Evolutionary conservation across 768 basidiomycete species (phyloP), one percentile per base, ranked within the genome.

Genomic region (Psilocybe azurescens): DNA sequence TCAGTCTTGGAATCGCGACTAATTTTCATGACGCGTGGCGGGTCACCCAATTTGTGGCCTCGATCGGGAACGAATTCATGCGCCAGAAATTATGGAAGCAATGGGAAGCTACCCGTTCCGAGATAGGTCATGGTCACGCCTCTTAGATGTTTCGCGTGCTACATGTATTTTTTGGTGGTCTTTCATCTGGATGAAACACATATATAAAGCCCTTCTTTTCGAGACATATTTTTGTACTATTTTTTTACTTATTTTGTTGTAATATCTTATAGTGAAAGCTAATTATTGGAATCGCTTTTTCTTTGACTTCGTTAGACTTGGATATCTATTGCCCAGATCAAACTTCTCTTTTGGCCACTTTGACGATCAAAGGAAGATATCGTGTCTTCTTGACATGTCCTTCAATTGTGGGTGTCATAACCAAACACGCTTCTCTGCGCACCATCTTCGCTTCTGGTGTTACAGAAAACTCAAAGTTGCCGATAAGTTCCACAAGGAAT

Each of bases 1-100:
- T 92, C 61, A 93, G 91, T 65, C 81, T 95, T 8, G 93, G 93
- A 5, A 82, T 94, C 29, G 91, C 87, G 49, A 93, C 86, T 62
- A 86, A 88, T 69, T 93, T 92, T 81, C 81, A 85, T 48, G 93
- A 95, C 70, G 86, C 87, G 1, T 88, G 86, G 83, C 80, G 77
- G 51, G 79, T 88, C 11, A 69, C 87, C 8, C 75, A 76, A 56
- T 83, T 88, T 53, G 81, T 82, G 41, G 69, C 76, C 7, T 75
- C 77, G 10, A 78, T 89, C 3, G 82, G 78, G 3, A 72, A 77
- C 68, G 70, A 73, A 41, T 54, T 56, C 5, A 61, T 63, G 20
- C 61, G 70, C 58, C 67, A 70, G 51, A 38, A 33, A 16, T 36
- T 73, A 51, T 74, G 72, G 72, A 64, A 66, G n/a, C 69, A 72